Conservation (phyloP, 2,329 filamentous ascomycete species). For the Colletotrichum cuscutae region DNA sequence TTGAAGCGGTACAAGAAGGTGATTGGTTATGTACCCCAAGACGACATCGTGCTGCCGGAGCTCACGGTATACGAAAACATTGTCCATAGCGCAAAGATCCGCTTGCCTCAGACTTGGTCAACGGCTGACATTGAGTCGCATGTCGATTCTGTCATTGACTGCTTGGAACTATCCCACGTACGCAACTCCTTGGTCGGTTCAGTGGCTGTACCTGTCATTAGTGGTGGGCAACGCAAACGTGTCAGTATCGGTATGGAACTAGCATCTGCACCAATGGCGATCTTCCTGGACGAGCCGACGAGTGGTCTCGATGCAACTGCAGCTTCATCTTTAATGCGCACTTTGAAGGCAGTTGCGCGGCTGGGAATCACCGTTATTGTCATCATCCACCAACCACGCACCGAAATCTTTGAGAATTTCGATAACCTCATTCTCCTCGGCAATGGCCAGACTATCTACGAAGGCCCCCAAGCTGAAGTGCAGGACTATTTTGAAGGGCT, state of each 20-base stretch:
- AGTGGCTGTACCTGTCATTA: constrained; percentile 61
- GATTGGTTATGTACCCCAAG: constrained; percentile 71
- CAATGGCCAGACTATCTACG: constrained; percentile 65
- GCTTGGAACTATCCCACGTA: constrained; percentile 62
- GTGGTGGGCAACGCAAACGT: constrained; percentile 67
- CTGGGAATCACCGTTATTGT: constrained; percentile 67
- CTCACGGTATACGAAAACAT: constrained; percentile 72
- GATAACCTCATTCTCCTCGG: constrained; percentile 66
- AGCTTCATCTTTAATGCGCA: constrained; percentile 65
- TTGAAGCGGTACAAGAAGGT: constrained; percentile 66
- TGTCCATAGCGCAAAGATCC: constrained; percentile 65
- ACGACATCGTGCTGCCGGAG: constrained; percentile 69
- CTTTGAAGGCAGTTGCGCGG: constrained; percentile 62
- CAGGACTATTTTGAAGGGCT: constrained; percentile 61
- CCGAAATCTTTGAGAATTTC: constrained; percentile 67
- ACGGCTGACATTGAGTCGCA: constrained; percentile 60
- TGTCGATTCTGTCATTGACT: constrained; percentile 67
- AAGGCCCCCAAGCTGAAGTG: constrained; percentile 56
- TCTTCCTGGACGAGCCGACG: constrained; percentile 65
- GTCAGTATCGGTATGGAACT: constrained; percentile 70
- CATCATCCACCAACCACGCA: constrained; percentile 69
- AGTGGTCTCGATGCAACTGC: constrained; percentile 65
- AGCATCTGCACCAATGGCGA: constrained; percentile 65
- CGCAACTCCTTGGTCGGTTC: constrained; percentile 63
- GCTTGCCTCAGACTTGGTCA: constrained; percentile 62